These are phyloP conservation scores for Pterula multifida DNA, from an alignment of 1,284 basidiomycete species.

Conservation along the genomic window DNA sequence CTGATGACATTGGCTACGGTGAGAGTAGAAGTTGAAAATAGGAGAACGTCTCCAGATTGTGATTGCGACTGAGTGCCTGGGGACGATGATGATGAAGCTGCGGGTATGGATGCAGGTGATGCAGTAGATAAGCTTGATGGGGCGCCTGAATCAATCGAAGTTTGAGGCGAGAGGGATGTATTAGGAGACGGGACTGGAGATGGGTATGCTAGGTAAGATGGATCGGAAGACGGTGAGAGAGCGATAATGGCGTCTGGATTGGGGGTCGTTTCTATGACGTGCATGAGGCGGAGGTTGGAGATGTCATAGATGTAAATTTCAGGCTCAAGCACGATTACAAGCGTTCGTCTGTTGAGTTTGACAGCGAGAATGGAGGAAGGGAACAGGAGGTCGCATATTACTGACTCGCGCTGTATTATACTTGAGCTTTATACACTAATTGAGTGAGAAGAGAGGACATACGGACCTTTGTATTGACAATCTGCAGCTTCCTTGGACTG, in stretches of 20 bases:
- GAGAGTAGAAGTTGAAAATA: conserved; percentile 88
- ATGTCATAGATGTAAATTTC: conserved; percentile 99
- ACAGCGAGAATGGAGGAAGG: conserved; percentile 93
- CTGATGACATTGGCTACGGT: conserved; percentile 93
- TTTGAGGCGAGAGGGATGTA: conserved; percentile 35
- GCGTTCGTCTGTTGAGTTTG: conserved; percentile 91
- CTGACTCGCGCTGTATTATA: conserved; percentile 73
- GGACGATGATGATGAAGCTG: conserved; percentile 22
- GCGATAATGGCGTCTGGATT: conserved; percentile 96
- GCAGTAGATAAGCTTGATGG: neutral
- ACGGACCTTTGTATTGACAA: conserved; percentile 91
- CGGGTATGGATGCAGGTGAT: conserved; percentile 24
- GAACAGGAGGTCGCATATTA: conserved; percentile 97
- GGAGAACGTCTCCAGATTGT: conserved; percentile 78
- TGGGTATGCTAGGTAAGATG: conserved; percentile 92
- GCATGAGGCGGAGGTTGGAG: conserved; percentile 93
- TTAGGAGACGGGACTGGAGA: conserved; percentile 83
- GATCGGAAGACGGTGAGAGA: conserved; percentile 90
- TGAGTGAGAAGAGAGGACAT: neutral
- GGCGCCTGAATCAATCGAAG: conserved; percentile 10
- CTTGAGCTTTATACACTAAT: conserved; percentile 3
- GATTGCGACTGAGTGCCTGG: conserved; percentile 23
- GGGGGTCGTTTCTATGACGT: conserved; percentile 94
- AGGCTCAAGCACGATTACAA: conserved; percentile 90
- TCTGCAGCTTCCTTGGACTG: conserved; percentile 87